Base-by-base conservation (phyloP, 1,139 yeast genomes). In the Kurtzmaniella quercitrusa region DNA sequence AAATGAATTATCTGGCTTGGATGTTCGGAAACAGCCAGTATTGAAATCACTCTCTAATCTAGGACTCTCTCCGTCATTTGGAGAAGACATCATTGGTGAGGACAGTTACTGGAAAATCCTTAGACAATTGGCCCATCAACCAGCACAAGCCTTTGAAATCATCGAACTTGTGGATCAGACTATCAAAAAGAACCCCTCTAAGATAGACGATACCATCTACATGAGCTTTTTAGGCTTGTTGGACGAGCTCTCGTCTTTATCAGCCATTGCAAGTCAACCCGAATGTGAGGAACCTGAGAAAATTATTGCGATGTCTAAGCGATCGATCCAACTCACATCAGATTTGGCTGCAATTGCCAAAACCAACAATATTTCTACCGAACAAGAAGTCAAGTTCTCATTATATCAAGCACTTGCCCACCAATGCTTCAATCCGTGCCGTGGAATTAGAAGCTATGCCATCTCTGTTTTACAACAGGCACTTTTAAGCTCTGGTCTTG, bases 391-490 rank as follows among this genome's bases (percentile, higher is more conserved):
- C 33, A 66, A 78, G 46, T 79, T 82, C 51, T 83, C 91, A 1
- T 64, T 84, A 47, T 68, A 84, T 25, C 93, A 87, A 57, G 93
- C 94, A 0, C 70, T 90, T 46, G 89, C 94, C 0, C 91, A 85
- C 54, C 96, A 90, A 62, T 87, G 96, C 58, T 77, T 86, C 59
- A 90, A 89, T 55, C 95, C 95, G 9, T 87, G 95, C 58, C 73
- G 88, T 33, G 90, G 85, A 57, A 71, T 90, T 11, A 70, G 96
- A 39, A 64, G 75, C 0, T 78, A 71, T 59, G 93, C 96, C 0
- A 60, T 85, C 46, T 66, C 73, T 45, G 58, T 76, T 15, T 66
- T 90, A 54, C 81, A 80, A 53, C 57, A 66, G 45, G 58, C 77
- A 31, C 49, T 53, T 82, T 55, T 50, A 73, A 0, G 54, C 70